phyloP scores from a whole-genome alignment of 768 basidiomycete genomes.

The Solioccasus polychromus region DNA sequence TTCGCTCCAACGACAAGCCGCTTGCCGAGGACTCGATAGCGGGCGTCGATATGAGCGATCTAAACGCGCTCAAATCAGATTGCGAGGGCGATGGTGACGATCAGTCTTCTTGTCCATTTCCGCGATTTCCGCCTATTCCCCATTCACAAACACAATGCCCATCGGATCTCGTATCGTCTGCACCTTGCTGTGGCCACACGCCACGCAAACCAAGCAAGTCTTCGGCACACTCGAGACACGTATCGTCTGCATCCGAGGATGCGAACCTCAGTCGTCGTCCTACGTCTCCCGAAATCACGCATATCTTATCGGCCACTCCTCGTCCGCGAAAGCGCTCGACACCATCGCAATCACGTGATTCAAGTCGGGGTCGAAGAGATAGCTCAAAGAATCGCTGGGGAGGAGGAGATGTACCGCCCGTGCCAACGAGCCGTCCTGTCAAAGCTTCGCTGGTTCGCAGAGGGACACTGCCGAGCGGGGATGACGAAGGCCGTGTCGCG shows the following conservation, averaged over 20 bases:
- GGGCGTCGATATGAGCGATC: conserved; percentile 31
- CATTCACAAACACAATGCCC: conserved; percentile 12
- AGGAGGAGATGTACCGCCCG: conserved; percentile 7
- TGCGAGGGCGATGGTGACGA: conserved; percentile 27
- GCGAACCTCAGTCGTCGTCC: conserved; percentile 14
- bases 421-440: conserved; percentile 7
- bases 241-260: conserved; percentile 10
- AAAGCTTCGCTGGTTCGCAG: neutral
- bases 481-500: neutral
- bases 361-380: conserved; percentile 20
- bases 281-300: conserved; percentile 37
- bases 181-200: conserved; percentile 21
- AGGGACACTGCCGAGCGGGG: conserved; percentile 1
- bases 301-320: conserved; percentile 39
- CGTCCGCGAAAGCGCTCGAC: conserved; percentile 31
- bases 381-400: conserved; percentile 8
- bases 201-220: conserved; percentile 24
- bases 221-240: conserved; percentile 10
- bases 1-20: conserved; percentile 1
- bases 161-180: neutral
- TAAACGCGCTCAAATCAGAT: conserved; percentile 29
- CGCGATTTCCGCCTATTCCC: conserved; percentile 24
- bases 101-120: conserved; percentile 24
- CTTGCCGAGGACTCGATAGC: conserved; percentile 26
- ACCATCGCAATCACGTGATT: conserved; percentile 22